Percentiles rank a stretch among this genome's conserved stretches.
Conservation (phyloP, 176 grass and related monocot genomes). For the Avena atlantica region DNA sequence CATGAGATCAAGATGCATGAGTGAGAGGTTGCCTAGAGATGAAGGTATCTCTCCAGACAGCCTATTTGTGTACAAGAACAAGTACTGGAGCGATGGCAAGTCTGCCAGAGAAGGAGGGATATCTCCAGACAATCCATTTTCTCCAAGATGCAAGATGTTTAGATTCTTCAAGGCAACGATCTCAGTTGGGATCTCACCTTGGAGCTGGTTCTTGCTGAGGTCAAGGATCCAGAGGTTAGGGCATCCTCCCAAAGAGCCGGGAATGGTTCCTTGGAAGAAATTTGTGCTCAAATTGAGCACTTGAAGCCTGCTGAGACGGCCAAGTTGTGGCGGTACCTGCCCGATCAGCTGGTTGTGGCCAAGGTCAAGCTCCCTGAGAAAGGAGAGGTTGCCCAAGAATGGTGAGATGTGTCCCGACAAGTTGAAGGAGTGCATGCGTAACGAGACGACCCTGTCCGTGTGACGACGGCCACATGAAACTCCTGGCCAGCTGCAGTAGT, state of each 20-base stretch:
- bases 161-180: slow-evolving; percentile 17
- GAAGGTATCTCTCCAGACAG: background rate
- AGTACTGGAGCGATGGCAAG: background rate
- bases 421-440: background rate
- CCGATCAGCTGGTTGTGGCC: slow-evolving; percentile 37
- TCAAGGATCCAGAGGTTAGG: background rate
- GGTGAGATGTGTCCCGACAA: slow-evolving; percentile 40
- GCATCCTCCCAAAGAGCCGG: background rate
- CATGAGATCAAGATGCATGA: background rate
- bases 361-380: slow-evolving; percentile 32
- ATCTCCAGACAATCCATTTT: background rate
- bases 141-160: background rate
- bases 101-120: background rate
- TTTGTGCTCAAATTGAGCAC: slow-evolving; percentile 27
- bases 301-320: slow-evolving; percentile 21
- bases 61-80: background rate
- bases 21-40: background rate
- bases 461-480: slow-evolving; percentile 30
- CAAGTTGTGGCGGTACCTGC: slow-evolving; percentile 31
- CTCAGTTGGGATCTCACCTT: background rate
- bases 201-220: slow-evolving; percentile 12
- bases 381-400: slow-evolving; percentile 50
- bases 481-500: slow-evolving; percentile 43
- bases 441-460: slow-evolving; percentile 19
- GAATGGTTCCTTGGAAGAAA: slow-evolving; percentile 34